A percentile compares a stretch with the other conserved stretches of the same genome.
Evolutionary conservation across 352 stramenopile species (phyloP).

Genomic region (Phytopythium mirpurense): DNA sequence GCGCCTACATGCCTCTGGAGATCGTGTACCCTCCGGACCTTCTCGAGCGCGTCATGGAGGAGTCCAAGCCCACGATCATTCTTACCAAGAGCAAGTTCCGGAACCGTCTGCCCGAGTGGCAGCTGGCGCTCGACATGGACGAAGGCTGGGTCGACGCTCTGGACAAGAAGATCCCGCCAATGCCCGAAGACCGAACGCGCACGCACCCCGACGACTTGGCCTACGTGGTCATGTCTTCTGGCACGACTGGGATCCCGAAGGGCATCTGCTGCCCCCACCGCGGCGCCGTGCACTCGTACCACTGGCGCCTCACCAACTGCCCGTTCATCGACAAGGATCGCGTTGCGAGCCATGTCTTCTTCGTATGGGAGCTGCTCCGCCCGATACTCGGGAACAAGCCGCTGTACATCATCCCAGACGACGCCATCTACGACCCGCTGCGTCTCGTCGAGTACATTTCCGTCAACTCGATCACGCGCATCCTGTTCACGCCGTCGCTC

Average conservation of each 20-base stretch:
- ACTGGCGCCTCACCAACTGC: slow-evolving; percentile 82
- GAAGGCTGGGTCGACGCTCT: slow-evolving; percentile 39
- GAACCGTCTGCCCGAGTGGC: slow-evolving; percentile 60
- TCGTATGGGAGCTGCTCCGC: slow-evolving; percentile 92
- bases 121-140: slow-evolving; percentile 66
- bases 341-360: slow-evolving; percentile 93
- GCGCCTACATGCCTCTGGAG: slow-evolving; percentile 88
- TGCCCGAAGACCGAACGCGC: slow-evolving; percentile 51
- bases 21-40: slow-evolving; percentile 89
- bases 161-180: slow-evolving; percentile 22
- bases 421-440: slow-evolving; percentile 89
- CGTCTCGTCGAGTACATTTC: slow-evolving; percentile 79
- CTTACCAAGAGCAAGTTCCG: slow-evolving; percentile 78
- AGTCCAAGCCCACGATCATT: slow-evolving; percentile 84
- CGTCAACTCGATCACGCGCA: slow-evolving; percentile 78
- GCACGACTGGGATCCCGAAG: slow-evolving; percentile 90
- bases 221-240: slow-evolving; percentile 92
- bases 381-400: slow-evolving; percentile 86
- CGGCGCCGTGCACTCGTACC: slow-evolving; percentile 90
- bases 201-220: slow-evolving; percentile 84
- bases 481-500: slow-evolving; percentile 92
- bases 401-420: slow-evolving; percentile 91
- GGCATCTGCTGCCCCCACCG: slow-evolving; percentile 93
- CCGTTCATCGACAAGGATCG: slow-evolving; percentile 67
- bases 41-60: slow-evolving; percentile 84